Evolutionary conservation across 805 yeast species (phyloP).

Genomic region (Metschnikowia picachoensis): DNA sequence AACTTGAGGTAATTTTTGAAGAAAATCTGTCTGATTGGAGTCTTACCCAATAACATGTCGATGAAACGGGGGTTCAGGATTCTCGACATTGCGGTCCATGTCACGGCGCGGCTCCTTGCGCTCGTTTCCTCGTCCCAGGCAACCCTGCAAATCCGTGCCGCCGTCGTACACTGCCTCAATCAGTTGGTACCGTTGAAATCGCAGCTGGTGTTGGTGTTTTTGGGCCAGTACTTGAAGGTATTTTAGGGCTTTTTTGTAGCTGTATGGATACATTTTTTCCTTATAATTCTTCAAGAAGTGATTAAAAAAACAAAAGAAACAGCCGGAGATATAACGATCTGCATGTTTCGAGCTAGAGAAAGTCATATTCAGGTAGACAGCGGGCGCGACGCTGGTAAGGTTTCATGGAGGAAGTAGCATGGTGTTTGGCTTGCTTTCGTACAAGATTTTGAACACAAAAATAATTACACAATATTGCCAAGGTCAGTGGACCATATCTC

Average conservation of each 20-base stretch:
- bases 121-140: slow-evolving; percentile 26
- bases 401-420: no score
- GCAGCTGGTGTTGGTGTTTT: slow-evolving; percentile 57
- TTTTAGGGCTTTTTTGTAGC: no score
- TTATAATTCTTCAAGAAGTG: no score
- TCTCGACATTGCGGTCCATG: slow-evolving; percentile 60
- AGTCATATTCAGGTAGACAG: no score
- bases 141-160: slow-evolving; percentile 53
- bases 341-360: no score
- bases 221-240: slow-evolving; percentile 64
- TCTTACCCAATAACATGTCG: slow-evolving; percentile 51
- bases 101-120: slow-evolving; percentile 37
- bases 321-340: no score
- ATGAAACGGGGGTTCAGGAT: slow-evolving; percentile 51
- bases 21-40: slow-evolving; percentile 50
- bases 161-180: slow-evolving; percentile 67
- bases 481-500: no score
- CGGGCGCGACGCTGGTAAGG: no score
- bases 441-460: not conserved
- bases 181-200: slow-evolving; percentile 68
- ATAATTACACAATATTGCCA: not conserved
- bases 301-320: no score
- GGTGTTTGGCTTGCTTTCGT: no score
- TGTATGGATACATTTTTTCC: no score
- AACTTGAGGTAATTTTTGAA: slow-evolving; percentile 54